Base-by-base conservation (phyloP, 805 yeast genomes). In the Wickerhamiella shivajii region DNA sequence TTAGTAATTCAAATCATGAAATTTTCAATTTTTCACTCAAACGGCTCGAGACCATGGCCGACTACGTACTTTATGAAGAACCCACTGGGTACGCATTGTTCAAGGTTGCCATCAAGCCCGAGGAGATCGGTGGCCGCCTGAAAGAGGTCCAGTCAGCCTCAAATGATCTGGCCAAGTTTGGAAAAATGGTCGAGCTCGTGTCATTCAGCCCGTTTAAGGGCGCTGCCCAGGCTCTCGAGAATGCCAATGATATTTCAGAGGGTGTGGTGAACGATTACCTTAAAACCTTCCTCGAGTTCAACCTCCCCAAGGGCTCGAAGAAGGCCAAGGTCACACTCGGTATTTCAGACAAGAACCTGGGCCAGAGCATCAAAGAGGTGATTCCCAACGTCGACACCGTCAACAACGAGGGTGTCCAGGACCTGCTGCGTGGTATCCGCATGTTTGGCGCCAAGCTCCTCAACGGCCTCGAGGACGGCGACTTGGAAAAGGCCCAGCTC, bases 131-230 rank as follows among this genome's bases (percentile, higher is more conserved):
- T 33, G 68, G 93, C 28, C 74, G 92, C 55, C 67, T 80, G 61
- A 77, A 77, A 58, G 98, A 90, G 61, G 97, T 90, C 27, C 97
- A 90, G 64, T 74, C 74, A 47, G 85, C 93, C 39, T 69, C 83
- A 40, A 74, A 68, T 47, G 97, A 90, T 52, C 70, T 90, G 45
- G 76, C 75, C 42, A 69, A 74, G 55, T 85, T 90, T 56, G 79
- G 94, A 50, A 90, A 90, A 64, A 66, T 87, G 66, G 75, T 90
- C 47, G 93, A 85, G 60, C 70, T 90, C 37, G 92, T 81, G 18
- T 79, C 94, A 11, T 90, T 90, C 62, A 93, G 95, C 40, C 98
- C 98, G 32, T 90, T 90, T 71, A 85, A 90, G 62, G 96, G 96
- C 52, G 98, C 98, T 41, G 97, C 98, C 34, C 97, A 90, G 61